These are phyloP conservation scores for Hericium coralloides DNA, from an alignment of 768 basidiomycete species.

Conservation along the genomic window DNA sequence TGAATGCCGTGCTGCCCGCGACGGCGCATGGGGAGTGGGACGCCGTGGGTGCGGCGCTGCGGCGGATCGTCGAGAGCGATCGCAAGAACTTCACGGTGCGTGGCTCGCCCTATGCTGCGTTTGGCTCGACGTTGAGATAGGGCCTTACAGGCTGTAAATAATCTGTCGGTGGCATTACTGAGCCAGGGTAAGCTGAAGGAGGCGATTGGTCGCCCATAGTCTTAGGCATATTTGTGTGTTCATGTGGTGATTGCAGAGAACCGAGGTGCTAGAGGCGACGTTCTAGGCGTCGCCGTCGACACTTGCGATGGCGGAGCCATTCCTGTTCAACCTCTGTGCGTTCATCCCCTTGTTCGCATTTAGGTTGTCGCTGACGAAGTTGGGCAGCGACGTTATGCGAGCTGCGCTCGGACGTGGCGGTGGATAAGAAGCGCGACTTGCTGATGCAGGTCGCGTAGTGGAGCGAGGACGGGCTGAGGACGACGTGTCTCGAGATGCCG, in stretches of 20 bases:
- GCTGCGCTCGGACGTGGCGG: conserved; percentile 60
- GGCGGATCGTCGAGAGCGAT: conserved; percentile 38
- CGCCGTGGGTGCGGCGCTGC: conserved; percentile 37
- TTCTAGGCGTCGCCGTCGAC: conserved; percentile 57
- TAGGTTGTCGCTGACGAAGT: not conserved
- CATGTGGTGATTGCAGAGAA: conserved; percentile 36
- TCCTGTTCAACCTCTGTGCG: conserved; percentile 79
- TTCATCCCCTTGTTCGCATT: not conserved
- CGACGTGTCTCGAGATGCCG: conserved; percentile 74
- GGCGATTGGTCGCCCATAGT: conserved; percentile 27
- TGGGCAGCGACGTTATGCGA: conserved; percentile 72
- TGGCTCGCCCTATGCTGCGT: not conserved
- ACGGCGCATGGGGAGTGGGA: conserved; percentile 67
- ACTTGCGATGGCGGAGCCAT: conserved; percentile 71
- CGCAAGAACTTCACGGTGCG: conserved; percentile 52
- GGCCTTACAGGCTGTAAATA: conserved; percentile 57
- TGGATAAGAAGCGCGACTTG: conserved; percentile 69
- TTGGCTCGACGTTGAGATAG: not conserved
- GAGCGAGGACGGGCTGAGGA: conserved; percentile 77
- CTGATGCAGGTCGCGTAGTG: conserved; percentile 73
- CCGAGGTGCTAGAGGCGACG: conserved; percentile 56
- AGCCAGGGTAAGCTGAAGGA: conserved; percentile 67
- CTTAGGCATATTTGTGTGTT: not conserved
- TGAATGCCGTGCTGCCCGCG: conserved; percentile 61
- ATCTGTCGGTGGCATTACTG: conserved; percentile 63